Evolutionary conservation across 164 flowering plant species (phyloP), one percentile per base, ranked within the genome.

Genomic region (Umbilicus rupestris): DNA sequence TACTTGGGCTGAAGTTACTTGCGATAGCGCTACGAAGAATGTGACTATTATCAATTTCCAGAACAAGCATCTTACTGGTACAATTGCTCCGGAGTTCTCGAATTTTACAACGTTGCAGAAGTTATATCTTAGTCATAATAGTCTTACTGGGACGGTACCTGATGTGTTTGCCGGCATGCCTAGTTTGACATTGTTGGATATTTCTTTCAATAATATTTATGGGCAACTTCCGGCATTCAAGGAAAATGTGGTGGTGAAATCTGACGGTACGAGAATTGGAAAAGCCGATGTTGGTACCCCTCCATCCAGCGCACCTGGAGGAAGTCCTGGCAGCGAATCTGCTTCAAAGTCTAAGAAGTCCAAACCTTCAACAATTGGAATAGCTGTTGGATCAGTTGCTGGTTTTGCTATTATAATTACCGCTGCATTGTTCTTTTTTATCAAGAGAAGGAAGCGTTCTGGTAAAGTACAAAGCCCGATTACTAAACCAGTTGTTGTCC

Each of bases 121-220:
- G 46, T 63, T 94, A 69, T 46, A 72, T 68, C 83, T 94, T 35
- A 63, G 90, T 2, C 70, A 77, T 30, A 94, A 94, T 69, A 63
- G 64, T 33, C 78, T 94, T 31, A 80, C 76, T 6, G 99, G 99
- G 2, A 58, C 86, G 3, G 85, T 94, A 58, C 97, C 99, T 0
- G 29, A 20, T 2, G 86, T 79, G 79, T 87, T 94, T 33, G 74
- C 86, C 0, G 71, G 15, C 24, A 35, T 94, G 77, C 70, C 84
- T 19, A 57, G 68, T 4, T 82, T 94, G 12, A 63, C 0, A 1
- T 37, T 15, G 31, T 47, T 94, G 20, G 94, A 94, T 79, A 78
- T 94, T 35, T 81, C 89, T 7, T 79, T 87, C 69, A 93, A 93
- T 75, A 62, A 63, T 1, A 75, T 90, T 29, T 72, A 70, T 46